These are phyloP conservation scores for Sporothrix euskadiensis DNA, from an alignment of 2,329 filamentous ascomycete genomes.

Conservation along the genomic window DNA sequence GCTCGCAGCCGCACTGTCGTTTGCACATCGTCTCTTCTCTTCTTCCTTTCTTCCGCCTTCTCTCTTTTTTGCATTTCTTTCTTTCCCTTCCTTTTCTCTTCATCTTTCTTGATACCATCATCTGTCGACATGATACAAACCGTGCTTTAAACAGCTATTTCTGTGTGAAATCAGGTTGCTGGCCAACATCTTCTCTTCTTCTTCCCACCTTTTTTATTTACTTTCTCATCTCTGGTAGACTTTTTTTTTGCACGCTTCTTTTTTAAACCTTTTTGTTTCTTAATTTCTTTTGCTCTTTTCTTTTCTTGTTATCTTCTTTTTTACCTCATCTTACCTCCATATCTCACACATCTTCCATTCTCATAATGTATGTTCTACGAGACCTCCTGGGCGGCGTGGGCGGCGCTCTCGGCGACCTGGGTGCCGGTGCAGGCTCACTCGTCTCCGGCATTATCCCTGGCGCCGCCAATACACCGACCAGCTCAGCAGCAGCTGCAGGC, in stretches of 20 bases:
- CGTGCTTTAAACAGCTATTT: conserved; percentile 14
- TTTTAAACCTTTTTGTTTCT: background rate
- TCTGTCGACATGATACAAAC: conserved; percentile 20
- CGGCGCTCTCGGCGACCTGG: conserved; percentile 17
- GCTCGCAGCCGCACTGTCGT: background rate
- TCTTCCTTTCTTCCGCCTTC: background rate
- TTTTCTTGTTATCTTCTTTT: background rate
- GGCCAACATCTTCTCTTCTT: conserved; percentile 24
- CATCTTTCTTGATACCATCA: background rate
- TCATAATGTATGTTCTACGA: conserved; percentile 22
- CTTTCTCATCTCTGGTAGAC: conserved; percentile 21
- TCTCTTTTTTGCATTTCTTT: background rate
- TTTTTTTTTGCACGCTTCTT: background rate
- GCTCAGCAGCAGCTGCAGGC: background rate
- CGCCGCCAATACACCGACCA: background rate
- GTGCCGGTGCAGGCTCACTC: background rate
- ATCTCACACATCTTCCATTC: background rate
- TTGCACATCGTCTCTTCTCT: conserved; percentile 10
- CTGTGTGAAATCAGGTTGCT: conserved; percentile 23
- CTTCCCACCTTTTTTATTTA: background rate
- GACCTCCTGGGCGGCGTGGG: conserved; percentile 19
- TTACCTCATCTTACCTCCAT: background rate
- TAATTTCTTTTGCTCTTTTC: background rate
- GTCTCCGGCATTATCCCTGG: conserved; percentile 21
- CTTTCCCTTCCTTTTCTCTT: conserved; percentile 11